Evolutionary conservation across 768 basidiomycete species (phyloP).

Genomic region (Kondoa subrosea): DNA sequence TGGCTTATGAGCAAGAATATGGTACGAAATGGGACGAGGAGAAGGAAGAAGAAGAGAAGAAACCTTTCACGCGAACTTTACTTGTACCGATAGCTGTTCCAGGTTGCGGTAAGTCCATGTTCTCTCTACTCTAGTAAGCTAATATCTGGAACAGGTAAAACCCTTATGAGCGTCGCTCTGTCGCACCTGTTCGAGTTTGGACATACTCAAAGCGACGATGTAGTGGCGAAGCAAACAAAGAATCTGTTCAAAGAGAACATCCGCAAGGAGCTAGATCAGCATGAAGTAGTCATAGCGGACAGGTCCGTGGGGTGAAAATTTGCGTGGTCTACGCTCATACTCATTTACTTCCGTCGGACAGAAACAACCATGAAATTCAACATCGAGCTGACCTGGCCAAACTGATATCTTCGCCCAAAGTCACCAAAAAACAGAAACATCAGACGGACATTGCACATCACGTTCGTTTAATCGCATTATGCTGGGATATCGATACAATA

Average conservation of each 20-base stretch:
- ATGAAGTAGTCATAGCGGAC: constrained; percentile 74
- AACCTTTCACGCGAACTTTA: constrained; percentile 52
- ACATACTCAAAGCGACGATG: constrained; percentile 87
- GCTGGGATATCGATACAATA: constrained; percentile 51
- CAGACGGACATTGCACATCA: too few species aligned
- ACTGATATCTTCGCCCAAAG: constrained; percentile 31
- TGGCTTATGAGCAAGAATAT: constrained; percentile 45
- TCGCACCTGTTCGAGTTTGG: constrained; percentile 63
- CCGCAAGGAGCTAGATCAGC: constrained; percentile 45
- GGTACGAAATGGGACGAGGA: constrained; percentile 33
- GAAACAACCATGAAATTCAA: constrained; percentile 74
- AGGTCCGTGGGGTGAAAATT: constrained; percentile 44
- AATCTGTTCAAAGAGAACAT: constrained; percentile 36
- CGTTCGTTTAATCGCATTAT: constrained; percentile 59
- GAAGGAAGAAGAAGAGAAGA: constrained; percentile 30
- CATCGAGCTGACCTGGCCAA: constrained; percentile 59
- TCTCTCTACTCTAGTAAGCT: background rate
- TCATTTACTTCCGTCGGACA: constrained; percentile 23
- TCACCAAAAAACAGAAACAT: constrained; percentile 16
- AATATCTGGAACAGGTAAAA: constrained; percentile 53
- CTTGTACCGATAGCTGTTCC: constrained; percentile 80
- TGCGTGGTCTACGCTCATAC: background rate
- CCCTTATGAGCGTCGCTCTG: constrained; percentile 62
- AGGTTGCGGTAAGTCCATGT: constrained; percentile 58
- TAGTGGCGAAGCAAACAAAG: constrained; percentile 56